A percentile compares a stretch with the other conserved stretches of the same genome.
These are phyloP conservation scores for Collybiopsis luxurians DNA, from an alignment of 768 basidiomycete species.

Conservation along the genomic window DNA sequence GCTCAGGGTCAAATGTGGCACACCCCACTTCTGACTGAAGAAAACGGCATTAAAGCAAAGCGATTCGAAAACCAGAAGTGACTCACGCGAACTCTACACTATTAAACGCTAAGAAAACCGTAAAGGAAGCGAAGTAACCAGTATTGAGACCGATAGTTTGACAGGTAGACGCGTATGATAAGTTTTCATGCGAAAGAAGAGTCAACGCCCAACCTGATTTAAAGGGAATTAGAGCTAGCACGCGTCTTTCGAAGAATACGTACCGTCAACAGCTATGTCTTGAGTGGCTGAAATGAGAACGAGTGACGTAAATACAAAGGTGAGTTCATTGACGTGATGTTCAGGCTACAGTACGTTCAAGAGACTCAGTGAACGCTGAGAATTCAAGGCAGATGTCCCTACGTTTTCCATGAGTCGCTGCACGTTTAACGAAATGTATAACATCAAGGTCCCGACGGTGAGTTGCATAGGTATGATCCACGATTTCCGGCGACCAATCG, in stretches of 20 bases:
- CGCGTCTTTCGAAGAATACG: constrained; percentile 20
- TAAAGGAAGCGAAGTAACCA: constrained; percentile 94
- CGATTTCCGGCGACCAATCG: constrained; percentile 91
- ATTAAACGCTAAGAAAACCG: constrained; percentile 96
- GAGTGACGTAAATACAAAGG: constrained; percentile 81
- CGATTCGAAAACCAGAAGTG: background rate
- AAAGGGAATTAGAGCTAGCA: constrained; percentile 4
- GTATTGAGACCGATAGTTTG: constrained; percentile 97
- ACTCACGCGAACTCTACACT: constrained; percentile 86
- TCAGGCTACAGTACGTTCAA: constrained; percentile 56
- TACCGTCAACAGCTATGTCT: constrained; percentile 94
- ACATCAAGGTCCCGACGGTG: constrained; percentile 81
- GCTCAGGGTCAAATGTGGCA: constrained; percentile 67
- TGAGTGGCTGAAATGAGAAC: constrained; percentile 97
- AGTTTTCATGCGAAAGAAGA: constrained; percentile 85
- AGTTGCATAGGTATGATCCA: constrained; percentile 99
- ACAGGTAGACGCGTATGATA: constrained; percentile 96
- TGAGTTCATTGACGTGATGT: constrained; percentile 74
- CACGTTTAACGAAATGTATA: constrained; percentile 72
- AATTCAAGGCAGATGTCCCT: constrained; percentile 16
- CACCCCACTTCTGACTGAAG: constrained; percentile 70
- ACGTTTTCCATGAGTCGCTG: constrained; percentile 80
- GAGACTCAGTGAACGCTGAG: background rate
- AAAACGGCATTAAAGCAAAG: constrained; percentile 7
- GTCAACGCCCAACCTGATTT: constrained; percentile 73